Evolutionary conservation across 805 yeast genomes (phyloP).

Genomic region (Sungouiella thailandica): DNA sequence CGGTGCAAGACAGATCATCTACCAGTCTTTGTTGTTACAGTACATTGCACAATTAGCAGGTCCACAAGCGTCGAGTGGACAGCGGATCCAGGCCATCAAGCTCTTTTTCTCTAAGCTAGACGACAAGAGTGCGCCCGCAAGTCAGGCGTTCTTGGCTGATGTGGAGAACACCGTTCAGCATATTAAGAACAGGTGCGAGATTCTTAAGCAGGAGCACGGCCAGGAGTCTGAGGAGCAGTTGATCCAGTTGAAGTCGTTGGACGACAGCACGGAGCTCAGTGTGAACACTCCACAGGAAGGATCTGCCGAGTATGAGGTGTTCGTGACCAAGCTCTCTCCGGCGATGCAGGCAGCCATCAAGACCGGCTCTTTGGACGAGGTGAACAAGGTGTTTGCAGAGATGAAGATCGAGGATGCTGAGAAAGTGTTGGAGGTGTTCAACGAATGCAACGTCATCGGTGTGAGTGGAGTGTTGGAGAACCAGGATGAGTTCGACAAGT

Average conservation of each 20-base stretch:
- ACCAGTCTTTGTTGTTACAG: conserved; percentile 75
- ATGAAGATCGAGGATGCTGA: conserved; percentile 80
- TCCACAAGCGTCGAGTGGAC: conserved; percentile 24
- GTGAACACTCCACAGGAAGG: conserved; percentile 62
- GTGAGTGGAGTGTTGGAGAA: conserved; percentile 72
- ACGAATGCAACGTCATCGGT: conserved; percentile 78
- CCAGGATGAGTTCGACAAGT: conserved; percentile 58
- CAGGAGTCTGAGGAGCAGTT: conserved; percentile 58
- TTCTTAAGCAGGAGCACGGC: conserved; percentile 51
- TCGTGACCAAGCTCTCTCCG: conserved; percentile 49
- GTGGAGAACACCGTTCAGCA: conserved; percentile 71
- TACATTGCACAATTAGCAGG: conserved; percentile 52
- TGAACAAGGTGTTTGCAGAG: conserved; percentile 74
- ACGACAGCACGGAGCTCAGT: conserved; percentile 70
- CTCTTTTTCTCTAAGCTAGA: conserved; percentile 64
- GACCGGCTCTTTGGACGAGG: conserved; percentile 66
- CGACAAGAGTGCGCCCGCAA: conserved; percentile 53
- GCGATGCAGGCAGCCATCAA: conserved; percentile 72
- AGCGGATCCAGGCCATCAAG: conserved; percentile 43
- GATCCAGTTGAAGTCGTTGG: conserved; percentile 84
- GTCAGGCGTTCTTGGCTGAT: conserved; percentile 64
- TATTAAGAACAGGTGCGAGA: conserved; percentile 67
- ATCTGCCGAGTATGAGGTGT: conserved; percentile 52
- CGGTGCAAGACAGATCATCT: conserved; percentile 61
- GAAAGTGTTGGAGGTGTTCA: conserved; percentile 62